A percentile compares a stretch with the other conserved stretches of the same genome.
Evolutionary conservation across 1,284 basidiomycete species (phyloP).

Genomic region (Puccinia brachypodii): DNA sequence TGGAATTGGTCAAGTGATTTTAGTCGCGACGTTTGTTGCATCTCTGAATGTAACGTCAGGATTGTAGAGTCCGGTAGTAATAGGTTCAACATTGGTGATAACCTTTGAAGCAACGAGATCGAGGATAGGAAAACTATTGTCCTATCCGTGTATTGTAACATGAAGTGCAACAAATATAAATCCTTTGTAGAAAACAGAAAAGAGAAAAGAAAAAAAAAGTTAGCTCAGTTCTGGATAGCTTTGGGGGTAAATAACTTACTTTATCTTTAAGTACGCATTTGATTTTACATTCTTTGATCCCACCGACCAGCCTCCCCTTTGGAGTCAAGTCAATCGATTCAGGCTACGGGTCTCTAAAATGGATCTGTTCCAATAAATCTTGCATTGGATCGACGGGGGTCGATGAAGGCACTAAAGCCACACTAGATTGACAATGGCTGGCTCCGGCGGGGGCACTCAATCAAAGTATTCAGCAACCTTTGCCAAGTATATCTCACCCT

Average conservation of each 20-base stretch:
- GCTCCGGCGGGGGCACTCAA: constrained; percentile 26
- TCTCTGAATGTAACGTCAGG: constrained; percentile 86
- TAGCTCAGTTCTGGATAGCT: neutral
- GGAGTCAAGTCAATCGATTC: constrained; percentile 88
- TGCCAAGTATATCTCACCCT: constrained; percentile 24
- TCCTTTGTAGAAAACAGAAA: constrained; percentile 67
- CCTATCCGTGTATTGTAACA: constrained; percentile 90
- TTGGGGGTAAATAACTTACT: constrained; percentile 59
- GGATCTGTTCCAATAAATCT: constrained; percentile 82
- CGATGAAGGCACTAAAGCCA: too few species aligned
- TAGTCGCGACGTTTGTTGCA: constrained; percentile 87
- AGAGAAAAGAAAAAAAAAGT: neutral
- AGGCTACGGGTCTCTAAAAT: constrained; percentile 88
- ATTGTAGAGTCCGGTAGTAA: constrained; percentile 68
- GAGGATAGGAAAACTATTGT: constrained; percentile 92
- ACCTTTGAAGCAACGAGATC: constrained; percentile 90
- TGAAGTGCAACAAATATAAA: constrained; percentile 91
- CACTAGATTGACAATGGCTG: constrained; percentile 38
- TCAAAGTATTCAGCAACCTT: constrained; percentile 40
- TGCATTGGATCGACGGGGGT: constrained; percentile 62
- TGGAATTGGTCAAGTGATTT: constrained; percentile 97
- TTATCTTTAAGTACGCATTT: constrained; percentile 86
- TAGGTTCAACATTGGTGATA: constrained; percentile 78
- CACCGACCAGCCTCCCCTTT: constrained; percentile 75
- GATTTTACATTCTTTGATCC: constrained; percentile 82